Evolutionary conservation across 805 yeast genomes (phyloP), one percentile per base, ranked within the genome.

Genomic region (Geotrichum ghanense): DNA sequence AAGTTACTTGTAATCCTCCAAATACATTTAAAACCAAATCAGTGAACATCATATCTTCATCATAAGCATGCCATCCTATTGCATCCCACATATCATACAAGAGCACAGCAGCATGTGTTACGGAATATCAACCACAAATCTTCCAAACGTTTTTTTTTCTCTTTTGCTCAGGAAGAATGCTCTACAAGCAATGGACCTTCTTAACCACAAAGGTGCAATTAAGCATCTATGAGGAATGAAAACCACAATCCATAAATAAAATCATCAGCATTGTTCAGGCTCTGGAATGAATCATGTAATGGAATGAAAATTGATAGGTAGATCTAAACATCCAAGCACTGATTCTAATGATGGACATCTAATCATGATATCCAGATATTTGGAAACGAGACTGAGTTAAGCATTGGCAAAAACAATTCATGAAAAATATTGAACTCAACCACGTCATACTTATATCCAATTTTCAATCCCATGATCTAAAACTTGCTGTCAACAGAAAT

Each of bases 1-100:
- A 54, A 75, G 78, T n/a, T 26, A 73, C 76, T 61, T 87, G 95
- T 54, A 72, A 78, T 0, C 89, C 88, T 37, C 89, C 84, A 51
- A 79, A 74, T 53, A 69, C 69, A 39, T 67, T 69, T 41, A 85
- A 59, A 44, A 79, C 81, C 64, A 81, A 85, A 50, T 84, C 64
- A 3, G 57, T 58, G n/a, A n/a, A n/a, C 2, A 58, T 58, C 63
- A 65, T 57, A 52, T 78, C 83, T 24, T 74, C 79, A 17, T 71
- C 70, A 21, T 73, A 61, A 2, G 79, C 72, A 10, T 74, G 75
- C 76, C 79, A 73, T 17, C 87, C 92, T 44, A 87, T 68, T 10
- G 73, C 66, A 50, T 79, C 80, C 96, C 96, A 87, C n/a, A 77
- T 71, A 45, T 70, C 73, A 47, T 71, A 68, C 10, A 86, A 54